These are phyloP conservation scores for Amauroascus verrucosus DNA, from an alignment of 2,329 filamentous ascomycete genomes.

Conservation along the genomic window DNA sequence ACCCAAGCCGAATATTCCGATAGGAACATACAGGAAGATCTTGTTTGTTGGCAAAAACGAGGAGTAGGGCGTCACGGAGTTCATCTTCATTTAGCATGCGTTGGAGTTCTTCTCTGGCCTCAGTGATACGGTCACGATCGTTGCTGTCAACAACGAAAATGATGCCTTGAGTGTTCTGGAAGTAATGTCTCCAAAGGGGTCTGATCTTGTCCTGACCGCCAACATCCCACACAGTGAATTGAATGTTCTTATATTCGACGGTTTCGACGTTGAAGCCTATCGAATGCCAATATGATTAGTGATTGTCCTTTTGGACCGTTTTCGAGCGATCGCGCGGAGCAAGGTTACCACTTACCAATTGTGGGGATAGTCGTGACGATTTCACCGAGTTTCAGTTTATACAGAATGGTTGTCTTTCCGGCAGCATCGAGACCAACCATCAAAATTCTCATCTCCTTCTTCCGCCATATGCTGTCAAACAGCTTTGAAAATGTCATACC, in stretches of 20 bases:
- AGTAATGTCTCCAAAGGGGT: constrained; percentile 99
- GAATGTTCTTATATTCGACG: constrained; percentile 99
- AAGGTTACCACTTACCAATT: constrained; percentile 58
- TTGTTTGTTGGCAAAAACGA: constrained; percentile 99
- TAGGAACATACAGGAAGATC: constrained; percentile 77
- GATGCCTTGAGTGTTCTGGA: constrained; percentile 98
- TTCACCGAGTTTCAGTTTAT: constrained; percentile 96
- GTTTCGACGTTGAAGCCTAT: constrained; percentile 99
- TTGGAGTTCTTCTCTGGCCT: constrained; percentile 92
- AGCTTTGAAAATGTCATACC: constrained; percentile 96
- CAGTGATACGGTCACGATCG: constrained; percentile 94
- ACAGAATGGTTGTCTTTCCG: constrained; percentile 99
- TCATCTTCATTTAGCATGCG: constrained; percentile 99
- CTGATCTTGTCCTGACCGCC: constrained; percentile 99
- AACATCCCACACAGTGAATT: constrained; percentile 99
- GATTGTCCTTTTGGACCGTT: neutral
- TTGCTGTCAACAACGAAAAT: constrained; percentile 99
- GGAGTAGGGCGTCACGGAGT: constrained; percentile 88
- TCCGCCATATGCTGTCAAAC: constrained; percentile 92
- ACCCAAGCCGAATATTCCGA: constrained; percentile 1
- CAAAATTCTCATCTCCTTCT: constrained; percentile 99
- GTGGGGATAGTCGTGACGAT: constrained; percentile 99
- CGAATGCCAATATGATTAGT: constrained; percentile 14
- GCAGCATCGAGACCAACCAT: constrained; percentile 99
- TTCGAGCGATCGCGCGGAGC: neutral